Conservation (phyloP, 1,139 yeast species). For the Blastobotrys proliferans region DNA sequence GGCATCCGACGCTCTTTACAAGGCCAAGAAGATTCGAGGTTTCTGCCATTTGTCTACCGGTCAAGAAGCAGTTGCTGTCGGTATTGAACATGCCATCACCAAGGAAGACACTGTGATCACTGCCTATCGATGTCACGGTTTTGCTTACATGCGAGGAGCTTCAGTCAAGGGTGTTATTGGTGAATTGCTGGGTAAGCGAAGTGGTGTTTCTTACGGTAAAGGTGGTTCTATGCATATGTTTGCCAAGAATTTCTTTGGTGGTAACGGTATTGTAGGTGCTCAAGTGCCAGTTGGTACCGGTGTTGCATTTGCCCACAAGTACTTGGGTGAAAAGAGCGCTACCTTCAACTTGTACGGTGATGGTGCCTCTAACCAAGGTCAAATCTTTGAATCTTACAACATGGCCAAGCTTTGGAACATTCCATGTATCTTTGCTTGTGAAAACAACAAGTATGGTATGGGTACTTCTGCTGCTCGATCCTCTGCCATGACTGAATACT, state of each 20-base stretch:
- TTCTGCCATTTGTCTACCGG: slow-evolving; percentile 99
- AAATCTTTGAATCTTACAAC: slow-evolving; percentile 94
- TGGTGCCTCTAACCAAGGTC: slow-evolving; percentile 99
- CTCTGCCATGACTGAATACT: slow-evolving; percentile 93
- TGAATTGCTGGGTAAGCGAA: slow-evolving; percentile 93
- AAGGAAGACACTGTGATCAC: slow-evolving; percentile 85
- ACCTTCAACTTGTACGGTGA: slow-evolving; percentile 93
- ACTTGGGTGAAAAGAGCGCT: slow-evolving; percentile 70
- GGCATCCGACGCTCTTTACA: slow-evolving; percentile 97
- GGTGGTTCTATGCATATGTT: slow-evolving; percentile 99
- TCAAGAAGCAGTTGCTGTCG: slow-evolving; percentile 98
- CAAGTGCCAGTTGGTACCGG: slow-evolving; percentile 99
- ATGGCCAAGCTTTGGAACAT: slow-evolving; percentile 99
- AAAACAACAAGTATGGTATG: slow-evolving; percentile 99
- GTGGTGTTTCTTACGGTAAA: slow-evolving; percentile 94
- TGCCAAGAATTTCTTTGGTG: slow-evolving; percentile 93
- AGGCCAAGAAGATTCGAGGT: slow-evolving; percentile 97
- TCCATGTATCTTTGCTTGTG: slow-evolving; percentile 93
- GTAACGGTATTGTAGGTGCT: slow-evolving; percentile 99
- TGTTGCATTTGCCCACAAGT: slow-evolving; percentile 94
- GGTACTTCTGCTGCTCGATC: slow-evolving; percentile 97
- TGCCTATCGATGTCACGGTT: slow-evolving; percentile 98
- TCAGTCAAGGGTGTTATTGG: slow-evolving; percentile 87
- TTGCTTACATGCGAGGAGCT: slow-evolving; percentile 94
- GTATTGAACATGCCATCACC: slow-evolving; percentile 92